Evolutionary conservation across 331 rosid species (phyloP).

Genomic region (Dryas integrifolia): DNA sequence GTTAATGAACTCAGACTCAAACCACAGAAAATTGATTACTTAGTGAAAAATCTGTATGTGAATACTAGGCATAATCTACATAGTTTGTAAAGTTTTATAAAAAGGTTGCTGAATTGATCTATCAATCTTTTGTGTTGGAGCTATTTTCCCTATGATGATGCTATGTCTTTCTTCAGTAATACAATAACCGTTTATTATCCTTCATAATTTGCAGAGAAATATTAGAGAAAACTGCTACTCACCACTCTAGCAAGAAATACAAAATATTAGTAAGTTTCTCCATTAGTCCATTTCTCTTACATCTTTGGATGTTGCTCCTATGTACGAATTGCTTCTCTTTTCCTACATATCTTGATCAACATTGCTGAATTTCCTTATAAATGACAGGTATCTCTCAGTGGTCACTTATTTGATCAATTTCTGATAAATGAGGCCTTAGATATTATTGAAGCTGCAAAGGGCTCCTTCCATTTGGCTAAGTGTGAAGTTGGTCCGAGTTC

Average conservation of each 20-base stretch:
- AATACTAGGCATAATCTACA: too few species aligned
- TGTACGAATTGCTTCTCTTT: background rate
- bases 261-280: conserved; percentile 55
- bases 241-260: conserved; percentile 48
- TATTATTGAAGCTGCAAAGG: conserved; percentile 86
- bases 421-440: conserved; percentile 94
- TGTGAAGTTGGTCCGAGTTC: conserved; percentile 86
- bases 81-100: too few species aligned
- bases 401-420: conserved; percentile 85
- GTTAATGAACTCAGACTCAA: too few species aligned
- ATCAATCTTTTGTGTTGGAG: too few species aligned
- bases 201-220: conserved; percentile 55
- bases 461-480: conserved; percentile 78
- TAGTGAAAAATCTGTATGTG: too few species aligned
- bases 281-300: conserved; percentile 1
- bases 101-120: too few species aligned
- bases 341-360: conserved; percentile 25
- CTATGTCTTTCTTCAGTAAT: background rate
- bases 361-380: conserved; percentile 27
- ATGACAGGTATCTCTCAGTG: conserved; percentile 82
- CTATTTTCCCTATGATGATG: too few species aligned
- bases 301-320: conserved; percentile 8
- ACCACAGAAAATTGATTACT: too few species aligned
- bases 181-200: conserved; percentile 2
- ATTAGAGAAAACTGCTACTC: conserved; percentile 36